A percentile compares a stretch with the other conserved stretches of the same genome.
These are phyloP conservation scores for Candida ulmi DNA, from an alignment of 805 yeast species.

Conservation along the genomic window DNA sequence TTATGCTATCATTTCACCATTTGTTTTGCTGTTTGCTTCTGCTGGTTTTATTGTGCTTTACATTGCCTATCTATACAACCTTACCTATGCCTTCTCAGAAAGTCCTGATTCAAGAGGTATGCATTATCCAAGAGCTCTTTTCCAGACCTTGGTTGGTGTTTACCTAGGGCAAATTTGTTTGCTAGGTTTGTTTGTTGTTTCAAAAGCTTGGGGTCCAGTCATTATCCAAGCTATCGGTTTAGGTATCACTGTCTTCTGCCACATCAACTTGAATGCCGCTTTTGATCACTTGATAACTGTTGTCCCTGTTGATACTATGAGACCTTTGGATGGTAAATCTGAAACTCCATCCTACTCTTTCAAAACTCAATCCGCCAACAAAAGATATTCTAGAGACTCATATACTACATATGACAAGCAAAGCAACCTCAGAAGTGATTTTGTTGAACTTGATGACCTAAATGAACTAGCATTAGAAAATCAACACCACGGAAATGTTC, in stretches of 20 bases:
- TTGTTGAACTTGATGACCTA: slow-evolving; percentile 22
- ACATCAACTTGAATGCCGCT: slow-evolving; percentile 56
- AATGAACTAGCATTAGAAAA: slow-evolving; percentile 16
- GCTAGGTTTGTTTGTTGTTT: slow-evolving; percentile 80
- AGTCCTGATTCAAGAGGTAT: slow-evolving; percentile 73
- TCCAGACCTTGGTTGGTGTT: slow-evolving; percentile 83
- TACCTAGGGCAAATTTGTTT: slow-evolving; percentile 85
- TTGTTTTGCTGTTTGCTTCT: slow-evolving; percentile 69
- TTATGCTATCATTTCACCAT: slow-evolving; percentile 73
- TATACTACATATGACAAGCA: slow-evolving; percentile 3
- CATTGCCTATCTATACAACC: slow-evolving; percentile 73
- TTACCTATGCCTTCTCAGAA: slow-evolving; percentile 64
- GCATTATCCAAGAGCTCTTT: slow-evolving; percentile 83
- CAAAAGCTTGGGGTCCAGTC: slow-evolving; percentile 94
- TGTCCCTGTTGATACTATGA: slow-evolving; percentile 70
- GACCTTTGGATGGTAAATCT: slow-evolving; percentile 65
- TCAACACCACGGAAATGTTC: slow-evolving; percentile 31
- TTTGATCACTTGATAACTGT: slow-evolving; percentile 55
- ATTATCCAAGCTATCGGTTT: slow-evolving; percentile 66
- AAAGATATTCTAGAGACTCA: slow-evolving; percentile 7
- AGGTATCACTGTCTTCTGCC: slow-evolving; percentile 62
- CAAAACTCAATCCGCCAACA: slow-evolving; percentile 3
- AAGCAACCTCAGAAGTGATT: slow-evolving; percentile 6
- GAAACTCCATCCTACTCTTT: slow-evolving; percentile 50
- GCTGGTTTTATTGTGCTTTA: slow-evolving; percentile 67